Evolutionary conservation across 164 flowering plant genomes (phyloP).

Genomic region (Pachysandra terminalis): DNA sequence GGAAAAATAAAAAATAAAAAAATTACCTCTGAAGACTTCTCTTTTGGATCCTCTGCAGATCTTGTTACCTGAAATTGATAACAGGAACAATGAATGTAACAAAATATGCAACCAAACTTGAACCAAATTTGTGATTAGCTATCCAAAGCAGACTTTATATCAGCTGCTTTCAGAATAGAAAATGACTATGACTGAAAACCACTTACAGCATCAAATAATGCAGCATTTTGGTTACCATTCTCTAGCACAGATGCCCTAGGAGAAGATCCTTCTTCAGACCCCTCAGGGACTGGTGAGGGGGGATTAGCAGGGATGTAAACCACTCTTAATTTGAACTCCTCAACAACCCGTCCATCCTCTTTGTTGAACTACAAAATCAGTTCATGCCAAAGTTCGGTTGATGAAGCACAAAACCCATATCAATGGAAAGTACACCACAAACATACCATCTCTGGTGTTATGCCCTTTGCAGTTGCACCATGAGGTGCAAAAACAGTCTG

Average conservation of each 20-base stretch:
- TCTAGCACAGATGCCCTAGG: conserved; percentile 53
- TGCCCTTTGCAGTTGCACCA: conserved; percentile 25
- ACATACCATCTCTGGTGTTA: conserved; percentile 26
- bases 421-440: not conserved
- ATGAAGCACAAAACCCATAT: too few species aligned
- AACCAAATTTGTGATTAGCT: not conserved
- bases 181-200: conserved; percentile 16
- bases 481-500: conserved; percentile 29
- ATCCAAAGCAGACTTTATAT: not conserved
- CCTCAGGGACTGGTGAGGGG: conserved; percentile 98
- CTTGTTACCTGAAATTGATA: conserved; percentile 28
- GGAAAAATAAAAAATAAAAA: too few species aligned
- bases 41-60: not conserved
- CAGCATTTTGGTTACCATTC: conserved; percentile 41
- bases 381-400: not conserved
- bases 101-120: not conserved
- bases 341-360: conserved; percentile 7
- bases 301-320: conserved; percentile 78
- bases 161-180: not conserved
- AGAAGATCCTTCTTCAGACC: conserved; percentile 81
- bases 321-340: conserved; percentile 64
- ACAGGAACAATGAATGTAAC: not conserved
- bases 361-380: conserved; percentile 6
- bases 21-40: not conserved
- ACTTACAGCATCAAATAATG: conserved; percentile 62